A percentile compares a stretch with the other conserved stretches of the same genome.
These are phyloP conservation scores for Porcisia deanei DNA, from an alignment of 208 protist genomes.

Conservation along the genomic window DNA sequence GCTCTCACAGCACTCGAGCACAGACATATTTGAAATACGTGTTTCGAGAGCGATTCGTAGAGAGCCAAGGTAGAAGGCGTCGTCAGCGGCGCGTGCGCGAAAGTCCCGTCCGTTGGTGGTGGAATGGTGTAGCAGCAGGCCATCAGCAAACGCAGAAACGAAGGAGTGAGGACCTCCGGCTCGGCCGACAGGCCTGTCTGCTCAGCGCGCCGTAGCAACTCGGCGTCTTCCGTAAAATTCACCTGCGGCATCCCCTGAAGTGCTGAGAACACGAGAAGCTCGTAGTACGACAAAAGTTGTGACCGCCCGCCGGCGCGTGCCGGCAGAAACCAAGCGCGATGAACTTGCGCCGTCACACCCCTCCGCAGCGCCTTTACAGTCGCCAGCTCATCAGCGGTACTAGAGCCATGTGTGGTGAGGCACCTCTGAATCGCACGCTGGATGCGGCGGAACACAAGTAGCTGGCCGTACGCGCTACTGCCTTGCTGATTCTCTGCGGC, in stretches of 20 bases:
- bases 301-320: background rate
- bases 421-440: slow-evolving; percentile 39
- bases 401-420: slow-evolving; percentile 21
- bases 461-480: slow-evolving; percentile 39
- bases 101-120: slow-evolving; percentile 4
- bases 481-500: slow-evolving; percentile 15
- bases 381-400: slow-evolving; percentile 12
- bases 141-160: slow-evolving; percentile 65
- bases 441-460: slow-evolving; percentile 44
- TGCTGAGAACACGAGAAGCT: slow-evolving; percentile 62
- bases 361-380: slow-evolving; percentile 10
- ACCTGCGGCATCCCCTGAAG: slow-evolving; percentile 72
- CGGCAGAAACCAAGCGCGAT: slow-evolving; percentile 8
- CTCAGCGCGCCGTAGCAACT: slow-evolving; percentile 48
- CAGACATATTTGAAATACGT: slow-evolving; percentile 49
- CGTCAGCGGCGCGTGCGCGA: slow-evolving; percentile 37
- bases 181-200: slow-evolving; percentile 42
- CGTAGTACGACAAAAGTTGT: slow-evolving; percentile 58
- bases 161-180: slow-evolving; percentile 23
- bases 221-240: slow-evolving; percentile 53
- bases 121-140: slow-evolving; percentile 63
- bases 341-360: slow-evolving; percentile 7
- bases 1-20: slow-evolving; percentile 11
- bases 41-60: slow-evolving; percentile 42
- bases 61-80: slow-evolving; percentile 48